phyloP scores from a whole-genome alignment of 2,329 filamentous ascomycete species.

The Apiospora sp. region DNA sequence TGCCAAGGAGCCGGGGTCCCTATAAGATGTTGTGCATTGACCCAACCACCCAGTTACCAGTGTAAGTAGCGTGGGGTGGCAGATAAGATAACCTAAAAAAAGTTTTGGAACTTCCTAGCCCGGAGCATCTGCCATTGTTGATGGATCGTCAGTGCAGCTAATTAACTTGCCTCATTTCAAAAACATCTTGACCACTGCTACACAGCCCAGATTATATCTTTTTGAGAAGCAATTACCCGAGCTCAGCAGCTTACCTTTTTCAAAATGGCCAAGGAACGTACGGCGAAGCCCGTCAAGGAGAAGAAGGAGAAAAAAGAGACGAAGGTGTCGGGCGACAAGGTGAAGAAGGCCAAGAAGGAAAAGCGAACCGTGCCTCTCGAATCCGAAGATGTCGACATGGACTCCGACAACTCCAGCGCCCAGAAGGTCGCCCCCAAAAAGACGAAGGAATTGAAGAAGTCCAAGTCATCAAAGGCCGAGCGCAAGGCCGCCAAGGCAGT shows the following conservation, averaged over 20 bases:
- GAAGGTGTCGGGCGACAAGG: constrained; percentile 34
- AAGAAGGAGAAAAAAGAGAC: constrained; percentile 33
- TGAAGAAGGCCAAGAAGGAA: constrained; percentile 34
- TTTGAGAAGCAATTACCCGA: neutral
- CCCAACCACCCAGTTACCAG: neutral
- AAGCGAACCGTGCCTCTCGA: constrained; percentile 29
- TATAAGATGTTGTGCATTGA: constrained; percentile 4
- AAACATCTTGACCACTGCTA: constrained; percentile 14
- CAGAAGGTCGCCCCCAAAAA: neutral
- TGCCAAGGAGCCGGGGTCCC: neutral
- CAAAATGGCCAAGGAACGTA: constrained; percentile 38
- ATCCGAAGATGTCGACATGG: constrained; percentile 27
- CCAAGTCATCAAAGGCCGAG: constrained; percentile 44
- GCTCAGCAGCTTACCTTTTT: neutral
- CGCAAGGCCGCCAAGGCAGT: constrained; percentile 38
- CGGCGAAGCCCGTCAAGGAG: constrained; percentile 30
- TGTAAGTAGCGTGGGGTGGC: constrained; percentile 10
- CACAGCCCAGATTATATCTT: neutral
- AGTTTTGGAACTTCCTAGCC: constrained; percentile 2
- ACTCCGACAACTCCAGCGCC: constrained; percentile 7
- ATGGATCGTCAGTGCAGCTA: neutral
- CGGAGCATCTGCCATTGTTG: neutral
- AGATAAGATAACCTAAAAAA: constrained; percentile 20
- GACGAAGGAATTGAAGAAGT: constrained; percentile 50
- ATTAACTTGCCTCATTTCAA: constrained; percentile 3